Evolutionary conservation across 768 basidiomycete species (phyloP).

Genomic region (Agaricus blazei): DNA sequence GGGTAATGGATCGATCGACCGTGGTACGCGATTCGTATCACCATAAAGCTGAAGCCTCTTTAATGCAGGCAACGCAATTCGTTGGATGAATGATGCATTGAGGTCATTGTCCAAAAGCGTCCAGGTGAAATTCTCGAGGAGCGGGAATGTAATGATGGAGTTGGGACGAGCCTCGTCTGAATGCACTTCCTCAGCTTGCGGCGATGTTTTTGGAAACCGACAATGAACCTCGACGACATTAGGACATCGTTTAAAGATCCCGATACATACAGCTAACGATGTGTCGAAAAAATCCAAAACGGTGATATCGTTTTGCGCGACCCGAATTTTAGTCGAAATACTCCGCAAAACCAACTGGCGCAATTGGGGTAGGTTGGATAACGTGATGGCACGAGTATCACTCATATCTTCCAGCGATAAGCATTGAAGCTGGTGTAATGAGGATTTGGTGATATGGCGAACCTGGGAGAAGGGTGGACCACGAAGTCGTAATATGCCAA

Average conservation of each 20-base stretch:
- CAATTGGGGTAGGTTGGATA: not conserved
- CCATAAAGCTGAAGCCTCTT: not conserved
- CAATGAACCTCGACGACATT: not conserved
- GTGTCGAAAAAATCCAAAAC: not conserved
- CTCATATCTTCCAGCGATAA: not conserved
- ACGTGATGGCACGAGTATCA: not conserved
- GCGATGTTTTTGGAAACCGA: not conserved
- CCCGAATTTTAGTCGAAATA: not conserved
- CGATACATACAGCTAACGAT: not conserved
- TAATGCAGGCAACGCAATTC: not conserved
- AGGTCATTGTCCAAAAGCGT: not conserved
- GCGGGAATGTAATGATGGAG: not conserved
- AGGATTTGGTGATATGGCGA: not conserved
- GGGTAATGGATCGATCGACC: not conserved
- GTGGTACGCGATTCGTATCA: not conserved
- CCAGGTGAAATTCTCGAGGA: not conserved
- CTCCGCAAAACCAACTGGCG: not conserved
- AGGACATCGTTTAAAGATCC: not conserved
- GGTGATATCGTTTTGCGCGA: not conserved
- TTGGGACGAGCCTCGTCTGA: not conserved
- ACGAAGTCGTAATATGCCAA: not conserved
- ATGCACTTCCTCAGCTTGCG: too few species aligned
- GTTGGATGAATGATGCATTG: not conserved
- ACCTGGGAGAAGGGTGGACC: not conserved
- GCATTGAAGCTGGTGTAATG: not conserved